Conservation (phyloP, 139 green algal genomes). For the Pleodorina starrii region DNA sequence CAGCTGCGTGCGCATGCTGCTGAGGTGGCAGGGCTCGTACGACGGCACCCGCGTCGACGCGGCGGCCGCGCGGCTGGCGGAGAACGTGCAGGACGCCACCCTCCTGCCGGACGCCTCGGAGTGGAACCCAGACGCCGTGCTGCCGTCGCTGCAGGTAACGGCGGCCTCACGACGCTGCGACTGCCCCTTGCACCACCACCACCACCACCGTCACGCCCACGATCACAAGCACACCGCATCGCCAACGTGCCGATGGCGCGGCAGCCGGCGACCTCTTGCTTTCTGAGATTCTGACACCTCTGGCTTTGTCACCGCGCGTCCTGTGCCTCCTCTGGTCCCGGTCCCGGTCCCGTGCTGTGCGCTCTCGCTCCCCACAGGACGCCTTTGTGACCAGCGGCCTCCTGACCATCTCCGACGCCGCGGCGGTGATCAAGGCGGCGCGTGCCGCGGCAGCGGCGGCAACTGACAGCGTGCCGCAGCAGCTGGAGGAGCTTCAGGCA, state of each 20-base stretch:
- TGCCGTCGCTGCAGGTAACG: conserved; percentile 42
- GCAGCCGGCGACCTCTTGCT: too few relatives aligned
- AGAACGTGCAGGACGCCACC: conserved; percentile 9
- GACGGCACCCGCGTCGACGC: conserved; percentile 34
- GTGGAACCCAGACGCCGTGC: conserved; percentile 13
- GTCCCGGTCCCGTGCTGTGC: too few relatives aligned
- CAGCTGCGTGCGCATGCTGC: conserved; percentile 44
- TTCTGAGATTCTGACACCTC: too few relatives aligned
- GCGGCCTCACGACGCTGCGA: not conserved
- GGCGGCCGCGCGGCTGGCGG: conserved; percentile 13
- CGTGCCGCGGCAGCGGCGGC: not conserved
- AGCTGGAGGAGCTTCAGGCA: not conserved
- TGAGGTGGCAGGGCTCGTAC: conserved; percentile 46
- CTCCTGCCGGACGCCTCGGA: conserved; percentile 37
- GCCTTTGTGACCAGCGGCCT: conserved; percentile 28
- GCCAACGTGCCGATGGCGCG: too few relatives aligned
- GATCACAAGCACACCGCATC: too few relatives aligned
- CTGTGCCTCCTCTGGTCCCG: too few relatives aligned
- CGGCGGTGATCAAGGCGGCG: not conserved
- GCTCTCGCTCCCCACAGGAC: too few relatives aligned
- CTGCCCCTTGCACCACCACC: too few relatives aligned
- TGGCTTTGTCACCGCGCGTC: too few relatives aligned
- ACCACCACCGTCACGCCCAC: too few relatives aligned
- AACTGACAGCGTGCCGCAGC: not conserved
- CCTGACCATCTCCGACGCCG: not conserved